These are phyloP conservation scores for Coemansia nantahalensis DNA, from an alignment of 192 early-diverging fungal species.

Conservation along the genomic window DNA sequence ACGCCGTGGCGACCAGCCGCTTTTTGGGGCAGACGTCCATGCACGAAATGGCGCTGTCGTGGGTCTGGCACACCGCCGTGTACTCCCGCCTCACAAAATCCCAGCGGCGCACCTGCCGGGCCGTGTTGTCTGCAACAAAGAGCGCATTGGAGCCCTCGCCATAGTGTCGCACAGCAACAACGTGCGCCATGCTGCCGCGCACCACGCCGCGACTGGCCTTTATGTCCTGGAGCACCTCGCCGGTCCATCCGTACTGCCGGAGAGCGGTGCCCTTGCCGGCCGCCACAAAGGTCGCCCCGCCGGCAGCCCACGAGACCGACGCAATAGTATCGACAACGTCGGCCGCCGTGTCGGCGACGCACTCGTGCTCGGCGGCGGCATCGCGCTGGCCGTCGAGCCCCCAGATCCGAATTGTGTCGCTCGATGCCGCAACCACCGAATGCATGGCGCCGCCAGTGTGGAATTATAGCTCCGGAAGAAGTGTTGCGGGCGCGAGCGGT, in stretches of 20 bases:
- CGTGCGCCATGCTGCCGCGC: slow-evolving; percentile 3
- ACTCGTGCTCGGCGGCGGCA: background rate
- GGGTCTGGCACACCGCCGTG: slow-evolving; percentile 33
- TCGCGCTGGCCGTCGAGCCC: slow-evolving; percentile 11
- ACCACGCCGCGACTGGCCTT: slow-evolving; percentile 6
- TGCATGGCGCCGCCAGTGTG: background rate
- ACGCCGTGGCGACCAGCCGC: slow-evolving; percentile 35
- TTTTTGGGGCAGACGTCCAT: slow-evolving; percentile 35
- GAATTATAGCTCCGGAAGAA: background rate
- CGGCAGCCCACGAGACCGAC: slow-evolving; percentile 32
- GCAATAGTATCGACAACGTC: slow-evolving; percentile 10
- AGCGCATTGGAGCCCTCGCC: slow-evolving; percentile 23
- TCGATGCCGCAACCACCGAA: slow-evolving; percentile 37
- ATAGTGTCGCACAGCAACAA: slow-evolving; percentile 33
- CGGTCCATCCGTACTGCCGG: slow-evolving; percentile 25
- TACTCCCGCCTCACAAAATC: slow-evolving; percentile 34
- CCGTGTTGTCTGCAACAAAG: slow-evolving; percentile 43
- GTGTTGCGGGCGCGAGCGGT: background rate
- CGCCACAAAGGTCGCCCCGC: slow-evolving; percentile 32
- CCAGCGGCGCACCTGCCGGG: slow-evolving; percentile 39
- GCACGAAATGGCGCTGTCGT: slow-evolving; percentile 44
- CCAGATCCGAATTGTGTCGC: slow-evolving; percentile 44
- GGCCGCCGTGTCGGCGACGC: slow-evolving; percentile 1
- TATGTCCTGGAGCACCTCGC: slow-evolving; percentile 30
- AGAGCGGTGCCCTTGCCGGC: slow-evolving; percentile 24